Conservation (phyloP, 1,284 basidiomycete genomes). For the Binderoboletus segoi region DNA sequence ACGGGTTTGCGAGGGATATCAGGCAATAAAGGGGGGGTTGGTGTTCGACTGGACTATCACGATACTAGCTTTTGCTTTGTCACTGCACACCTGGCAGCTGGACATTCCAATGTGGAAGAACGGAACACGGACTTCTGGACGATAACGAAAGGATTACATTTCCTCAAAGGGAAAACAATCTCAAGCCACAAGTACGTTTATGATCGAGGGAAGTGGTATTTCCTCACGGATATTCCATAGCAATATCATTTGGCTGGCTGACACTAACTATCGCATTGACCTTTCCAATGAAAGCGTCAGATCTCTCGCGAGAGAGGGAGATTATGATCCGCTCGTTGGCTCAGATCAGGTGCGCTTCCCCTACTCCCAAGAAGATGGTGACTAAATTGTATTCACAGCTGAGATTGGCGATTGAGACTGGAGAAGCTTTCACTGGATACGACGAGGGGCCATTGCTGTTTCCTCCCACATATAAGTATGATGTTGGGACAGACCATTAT, state of each 20-base stretch:
- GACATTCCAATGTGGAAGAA: conserved; percentile 87
- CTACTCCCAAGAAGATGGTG: background rate
- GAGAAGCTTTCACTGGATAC: conserved; percentile 81
- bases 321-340: conserved; percentile 74
- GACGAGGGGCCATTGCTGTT: conserved; percentile 89
- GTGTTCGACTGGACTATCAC: conserved; percentile 87
- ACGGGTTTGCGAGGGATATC: conserved; percentile 97
- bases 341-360: conserved; percentile 75
- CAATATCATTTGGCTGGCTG: conserved; percentile 91
- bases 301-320: conserved; percentile 58
- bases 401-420: conserved; percentile 66
- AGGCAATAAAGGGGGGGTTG: conserved; percentile 96
- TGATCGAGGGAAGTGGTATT: background rate
- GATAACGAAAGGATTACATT: conserved; percentile 81
- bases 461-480: conserved; percentile 88
- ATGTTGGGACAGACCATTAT: conserved; percentile 82
- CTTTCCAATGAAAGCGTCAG: conserved; percentile 83
- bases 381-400: conserved; percentile 48
- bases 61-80: conserved; percentile 95
- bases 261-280: conserved; percentile 94
- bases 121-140: conserved; percentile 93
- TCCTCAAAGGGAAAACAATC: conserved; percentile 88
- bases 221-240: conserved; percentile 41
- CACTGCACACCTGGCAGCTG: conserved; percentile 95
- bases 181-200: conserved; percentile 81